These are phyloP conservation scores for Steccherinum ochraceum DNA, from an alignment of 768 basidiomycete genomes.

Conservation along the genomic window DNA sequence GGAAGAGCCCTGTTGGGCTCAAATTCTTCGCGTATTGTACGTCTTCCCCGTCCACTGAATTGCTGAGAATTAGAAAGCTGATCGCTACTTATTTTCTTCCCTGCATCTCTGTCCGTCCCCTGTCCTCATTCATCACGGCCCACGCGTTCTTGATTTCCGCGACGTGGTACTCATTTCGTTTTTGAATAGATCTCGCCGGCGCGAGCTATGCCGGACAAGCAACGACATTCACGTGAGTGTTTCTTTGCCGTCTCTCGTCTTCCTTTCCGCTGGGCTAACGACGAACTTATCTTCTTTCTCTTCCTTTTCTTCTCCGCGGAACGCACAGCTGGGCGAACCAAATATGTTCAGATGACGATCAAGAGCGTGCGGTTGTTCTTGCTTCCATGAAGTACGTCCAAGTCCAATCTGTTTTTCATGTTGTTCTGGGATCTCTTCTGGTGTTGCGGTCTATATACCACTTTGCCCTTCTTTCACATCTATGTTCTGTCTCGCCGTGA, in stretches of 20 bases:
- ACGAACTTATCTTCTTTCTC: too few relatives aligned
- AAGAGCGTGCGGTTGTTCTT: constrained; percentile 62
- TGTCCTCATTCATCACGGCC: too few relatives aligned
- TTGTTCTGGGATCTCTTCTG: too few relatives aligned
- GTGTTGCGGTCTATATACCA: too few relatives aligned
- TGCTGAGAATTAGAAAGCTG: too few relatives aligned
- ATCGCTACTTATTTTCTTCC: not conserved
- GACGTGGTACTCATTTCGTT: not conserved
- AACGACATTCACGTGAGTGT: constrained; percentile 60
- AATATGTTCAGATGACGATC: constrained; percentile 63
- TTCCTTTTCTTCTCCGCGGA: too few relatives aligned
- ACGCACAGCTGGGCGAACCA: constrained; percentile 68
- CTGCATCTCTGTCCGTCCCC: too few relatives aligned
- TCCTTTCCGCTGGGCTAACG: too few relatives aligned
- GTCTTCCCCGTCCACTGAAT: constrained; percentile 22
- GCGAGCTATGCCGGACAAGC: constrained; percentile 74
- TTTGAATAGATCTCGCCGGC: constrained; percentile 44
- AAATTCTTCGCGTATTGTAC: constrained; percentile 73
- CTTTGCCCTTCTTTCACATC: not conserved
- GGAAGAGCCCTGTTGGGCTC: constrained; percentile 52
- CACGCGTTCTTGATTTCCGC: not conserved
- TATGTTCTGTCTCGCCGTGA: not conserved
- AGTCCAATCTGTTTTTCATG: not conserved
- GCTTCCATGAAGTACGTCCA: constrained; percentile 70
- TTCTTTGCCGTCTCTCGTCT: not conserved